Base-by-base conservation (phyloP, 2,329 filamentous ascomycete species). In the Colletotrichum salicis region DNA sequence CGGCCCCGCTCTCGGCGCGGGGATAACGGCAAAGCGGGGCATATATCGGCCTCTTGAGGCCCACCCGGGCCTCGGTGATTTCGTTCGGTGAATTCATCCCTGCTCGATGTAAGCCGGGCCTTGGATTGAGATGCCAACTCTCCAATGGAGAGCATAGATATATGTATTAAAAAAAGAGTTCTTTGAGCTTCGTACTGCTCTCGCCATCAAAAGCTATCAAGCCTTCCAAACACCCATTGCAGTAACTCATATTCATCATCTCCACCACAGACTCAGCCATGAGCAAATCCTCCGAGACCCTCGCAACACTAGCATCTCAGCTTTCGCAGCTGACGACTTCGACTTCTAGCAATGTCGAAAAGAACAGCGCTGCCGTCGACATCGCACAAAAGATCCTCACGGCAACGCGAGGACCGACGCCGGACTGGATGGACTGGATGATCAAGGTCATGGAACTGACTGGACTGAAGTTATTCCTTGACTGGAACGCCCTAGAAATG, bases 401-500 rank as follows among this genome's bases (percentile, higher is more conserved):
- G 2, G 58, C 68, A 15, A 55, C 58, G 15, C 51, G 54, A n/a
- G 64, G 56, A 12, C 31, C 67, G 13, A 33, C 45, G 3, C 71
- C 73, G 3, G 60, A 70, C 27, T 73, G 64, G 67, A 69, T 72
- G 71, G 68, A 64, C 6, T 45, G 57, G 48, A 33, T 35, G 29
- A 41, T 37, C 8, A 60, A 8, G 3, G 22, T 13, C 7, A 35
- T 52, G 33, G 64, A 72, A 37, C 1, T 70, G 4, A 29, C 64
- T 7, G 27, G 56, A 19, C 41, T 77, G 7, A 75, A 75, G 1
- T 69, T 81, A 4, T 81, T 82, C 61, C 69, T 78, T 33, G 74
- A 78, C 48, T 81, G 81, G 79, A 74, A 76, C 10, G 77, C 74
- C 0, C 82, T 82, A 60, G 78, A 80, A 7, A 57, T 69, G 1